Percentiles rank a stretch among this genome's conserved stretches.
Conservation (phyloP, 805 yeast species). For the Nakazawaea molendinolei region DNA sequence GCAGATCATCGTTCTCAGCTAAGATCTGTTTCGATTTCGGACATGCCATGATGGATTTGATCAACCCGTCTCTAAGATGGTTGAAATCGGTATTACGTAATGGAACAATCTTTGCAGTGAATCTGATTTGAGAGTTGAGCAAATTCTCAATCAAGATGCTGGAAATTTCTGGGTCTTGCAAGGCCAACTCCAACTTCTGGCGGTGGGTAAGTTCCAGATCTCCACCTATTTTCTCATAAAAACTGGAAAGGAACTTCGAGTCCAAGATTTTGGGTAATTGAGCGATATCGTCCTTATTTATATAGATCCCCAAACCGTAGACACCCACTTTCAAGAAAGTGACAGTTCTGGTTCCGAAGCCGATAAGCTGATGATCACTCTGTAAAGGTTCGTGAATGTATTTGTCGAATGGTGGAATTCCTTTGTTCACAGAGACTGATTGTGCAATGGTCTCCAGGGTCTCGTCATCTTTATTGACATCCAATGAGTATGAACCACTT, state of each 20-base stretch:
- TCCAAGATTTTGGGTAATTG: constrained; percentile 34
- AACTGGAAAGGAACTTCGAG: constrained; percentile 31
- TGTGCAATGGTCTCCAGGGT: constrained; percentile 12
- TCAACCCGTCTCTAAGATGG: constrained; percentile 84
- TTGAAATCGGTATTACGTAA: constrained; percentile 86
- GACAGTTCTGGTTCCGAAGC: constrained; percentile 77
- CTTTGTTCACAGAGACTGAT: constrained; percentile 18
- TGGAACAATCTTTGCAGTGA: constrained; percentile 76
- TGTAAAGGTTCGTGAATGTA: constrained; percentile 14
- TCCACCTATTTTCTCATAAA: constrained; percentile 17
- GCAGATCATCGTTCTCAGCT: constrained; percentile 33
- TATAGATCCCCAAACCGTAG: constrained; percentile 79
- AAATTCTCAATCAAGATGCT: constrained; percentile 48
- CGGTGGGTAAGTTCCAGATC: constrained; percentile 22
- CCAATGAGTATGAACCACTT: no score
- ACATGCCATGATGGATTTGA: constrained; percentile 69
- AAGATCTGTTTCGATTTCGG: constrained; percentile 45
- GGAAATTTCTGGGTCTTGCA: constrained; percentile 47
- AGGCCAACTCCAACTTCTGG: constrained; percentile 34
- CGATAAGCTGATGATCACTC: constrained; percentile 49
- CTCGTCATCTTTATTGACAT: constrained; percentile 12
- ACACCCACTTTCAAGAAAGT: constrained; percentile 80
- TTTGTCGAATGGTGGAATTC: constrained; percentile 24
- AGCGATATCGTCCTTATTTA: constrained; percentile 51
- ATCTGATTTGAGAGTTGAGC: constrained; percentile 50